phyloP scores from a whole-genome alignment of 805 yeast genomes.

The Priceomyces fermenticarens region DNA sequence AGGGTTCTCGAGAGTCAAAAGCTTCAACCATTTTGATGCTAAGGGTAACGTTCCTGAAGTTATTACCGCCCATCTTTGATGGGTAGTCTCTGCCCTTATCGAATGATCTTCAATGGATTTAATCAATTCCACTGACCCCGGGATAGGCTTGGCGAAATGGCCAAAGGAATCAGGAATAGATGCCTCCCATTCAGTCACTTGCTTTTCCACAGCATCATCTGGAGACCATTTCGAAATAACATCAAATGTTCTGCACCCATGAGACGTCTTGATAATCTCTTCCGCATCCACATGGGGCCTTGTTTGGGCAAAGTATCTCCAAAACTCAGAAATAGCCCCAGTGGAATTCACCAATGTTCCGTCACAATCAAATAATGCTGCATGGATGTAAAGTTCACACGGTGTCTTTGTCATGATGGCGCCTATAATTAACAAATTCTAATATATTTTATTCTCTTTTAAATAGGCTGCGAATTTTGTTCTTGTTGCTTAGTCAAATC shows the following conservation, averaged over 20 bases:
- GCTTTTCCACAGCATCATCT: conserved; percentile 24
- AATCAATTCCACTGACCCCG: conserved; percentile 28
- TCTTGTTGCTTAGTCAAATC: not conserved
- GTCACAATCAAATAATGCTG: conserved; percentile 30
- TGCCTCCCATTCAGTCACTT: conserved; percentile 27
- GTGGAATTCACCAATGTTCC: conserved; percentile 29
- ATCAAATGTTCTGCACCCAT: conserved; percentile 28
- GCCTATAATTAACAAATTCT: not conserved
- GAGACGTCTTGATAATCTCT: conserved; percentile 27
- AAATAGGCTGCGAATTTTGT: not conserved
- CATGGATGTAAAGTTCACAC: conserved; percentile 23
- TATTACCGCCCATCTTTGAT: conserved; percentile 29
- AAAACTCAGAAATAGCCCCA: conserved; percentile 29
- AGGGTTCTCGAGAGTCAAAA: conserved; percentile 21
- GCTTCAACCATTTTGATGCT: conserved; percentile 29
- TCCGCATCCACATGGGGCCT: conserved; percentile 30
- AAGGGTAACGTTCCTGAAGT: conserved; percentile 29
- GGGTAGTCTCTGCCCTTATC: conserved; percentile 17
- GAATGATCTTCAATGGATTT: conserved; percentile 21
- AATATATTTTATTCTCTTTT: not conserved
- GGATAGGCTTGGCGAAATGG: conserved; percentile 24
- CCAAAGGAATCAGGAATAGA: conserved; percentile 27
- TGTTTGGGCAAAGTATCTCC: conserved; percentile 26
- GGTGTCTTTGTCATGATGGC: conserved; percentile 14
- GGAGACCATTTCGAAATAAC: conserved; percentile 32